Percentiles rank a stretch among this genome's conserved stretches.
Evolutionary conservation across 1,284 basidiomycete species (phyloP).

Genomic region (Ceratobasidium theobromae): DNA sequence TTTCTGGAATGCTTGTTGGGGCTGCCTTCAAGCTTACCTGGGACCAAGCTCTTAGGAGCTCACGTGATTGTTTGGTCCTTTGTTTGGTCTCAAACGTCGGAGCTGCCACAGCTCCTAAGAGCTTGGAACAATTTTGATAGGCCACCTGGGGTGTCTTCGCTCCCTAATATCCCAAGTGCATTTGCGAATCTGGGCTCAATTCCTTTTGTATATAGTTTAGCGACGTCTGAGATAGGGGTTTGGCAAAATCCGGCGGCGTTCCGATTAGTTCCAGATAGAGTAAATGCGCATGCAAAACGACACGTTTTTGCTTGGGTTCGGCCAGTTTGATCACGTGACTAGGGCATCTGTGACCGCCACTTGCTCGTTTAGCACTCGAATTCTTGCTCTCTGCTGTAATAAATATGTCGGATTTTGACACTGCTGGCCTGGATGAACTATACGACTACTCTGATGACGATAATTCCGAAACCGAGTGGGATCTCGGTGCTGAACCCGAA

Average conservation of each 20-base stretch:
- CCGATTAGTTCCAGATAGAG: too few species aligned
- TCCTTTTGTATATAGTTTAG: background rate
- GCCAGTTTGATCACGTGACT: too few species aligned
- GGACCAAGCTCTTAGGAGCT: background rate
- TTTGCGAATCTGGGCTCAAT: background rate
- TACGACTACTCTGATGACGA: constrained; percentile 3
- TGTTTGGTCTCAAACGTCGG: background rate
- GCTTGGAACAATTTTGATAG: background rate
- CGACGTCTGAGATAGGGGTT: background rate
- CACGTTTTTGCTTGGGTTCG: too few species aligned
- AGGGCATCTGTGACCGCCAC: too few species aligned
- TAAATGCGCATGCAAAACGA: too few species aligned
- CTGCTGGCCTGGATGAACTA: background rate
- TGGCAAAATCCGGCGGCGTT: background rate
- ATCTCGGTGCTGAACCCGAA: background rate
- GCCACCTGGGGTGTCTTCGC: background rate
- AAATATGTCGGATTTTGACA: background rate
- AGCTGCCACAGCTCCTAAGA: background rate
- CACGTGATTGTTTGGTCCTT: constrained; percentile 12
- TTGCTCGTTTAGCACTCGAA: too few species aligned
- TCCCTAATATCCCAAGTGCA: background rate
- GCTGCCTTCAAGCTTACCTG: background rate
- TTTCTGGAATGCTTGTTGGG: background rate
- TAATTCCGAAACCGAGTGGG: background rate
- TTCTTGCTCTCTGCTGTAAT: background rate